These are phyloP conservation scores for Irpex sp. DNA, from an alignment of 1,284 basidiomycete genomes.

Conservation along the genomic window DNA sequence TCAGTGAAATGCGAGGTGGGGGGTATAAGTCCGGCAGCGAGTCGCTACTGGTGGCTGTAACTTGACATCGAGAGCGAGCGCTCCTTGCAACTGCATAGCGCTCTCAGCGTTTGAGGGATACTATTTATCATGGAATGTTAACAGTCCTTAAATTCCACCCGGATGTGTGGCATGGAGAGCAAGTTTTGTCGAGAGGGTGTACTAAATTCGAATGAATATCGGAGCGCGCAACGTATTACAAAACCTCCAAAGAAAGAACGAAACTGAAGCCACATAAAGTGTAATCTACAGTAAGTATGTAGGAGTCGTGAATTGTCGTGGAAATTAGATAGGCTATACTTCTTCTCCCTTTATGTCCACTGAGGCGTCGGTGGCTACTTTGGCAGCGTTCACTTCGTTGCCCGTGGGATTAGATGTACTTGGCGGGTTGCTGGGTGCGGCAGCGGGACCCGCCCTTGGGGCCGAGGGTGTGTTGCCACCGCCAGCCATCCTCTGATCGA, in stretches of 20 bases:
- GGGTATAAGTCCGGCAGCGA: too few relatives aligned
- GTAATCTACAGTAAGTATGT: neutral
- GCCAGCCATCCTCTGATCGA: constrained; percentile 85
- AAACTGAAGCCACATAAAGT: neutral
- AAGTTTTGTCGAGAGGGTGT: too few relatives aligned
- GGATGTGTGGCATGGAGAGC: too few relatives aligned
- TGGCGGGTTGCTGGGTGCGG: constrained; percentile 24
- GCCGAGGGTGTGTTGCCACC: constrained; percentile 31
- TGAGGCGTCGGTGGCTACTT: neutral
- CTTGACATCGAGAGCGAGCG: too few relatives aligned
- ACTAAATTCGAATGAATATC: neutral
- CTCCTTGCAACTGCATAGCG: too few relatives aligned
- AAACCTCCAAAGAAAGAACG: neutral
- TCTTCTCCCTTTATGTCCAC: neutral
- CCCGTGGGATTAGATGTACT: constrained; percentile 4
- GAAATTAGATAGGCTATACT: neutral
- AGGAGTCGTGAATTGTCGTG: neutral
- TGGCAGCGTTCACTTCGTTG: neutral
- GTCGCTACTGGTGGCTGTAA: too few relatives aligned
- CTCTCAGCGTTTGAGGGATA: too few relatives aligned
- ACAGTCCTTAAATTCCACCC: too few relatives aligned
- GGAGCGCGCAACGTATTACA: neutral
- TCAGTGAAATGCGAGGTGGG: too few relatives aligned
- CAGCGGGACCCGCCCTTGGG: constrained; percentile 37
- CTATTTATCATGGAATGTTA: too few relatives aligned